phyloP scores from a whole-genome alignment of 495 filamentous ascomycete genomes.

The Penicillium soppii region DNA sequence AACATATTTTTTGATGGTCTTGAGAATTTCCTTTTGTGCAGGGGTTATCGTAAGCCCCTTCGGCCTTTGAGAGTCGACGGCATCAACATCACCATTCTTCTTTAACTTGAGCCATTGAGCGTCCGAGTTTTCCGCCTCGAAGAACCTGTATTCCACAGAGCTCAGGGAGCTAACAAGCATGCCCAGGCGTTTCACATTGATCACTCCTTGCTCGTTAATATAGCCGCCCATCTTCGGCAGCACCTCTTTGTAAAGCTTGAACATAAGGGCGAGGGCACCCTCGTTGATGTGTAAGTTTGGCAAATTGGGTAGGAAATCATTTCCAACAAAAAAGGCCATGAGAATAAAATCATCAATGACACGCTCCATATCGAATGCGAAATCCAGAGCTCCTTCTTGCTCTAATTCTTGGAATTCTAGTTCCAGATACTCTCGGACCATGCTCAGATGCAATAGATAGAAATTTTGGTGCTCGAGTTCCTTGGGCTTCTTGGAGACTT shows the following conservation, averaged over 20 bases:
- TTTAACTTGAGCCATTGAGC: slow-evolving; percentile 90
- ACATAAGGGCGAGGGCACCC: slow-evolving; percentile 93
- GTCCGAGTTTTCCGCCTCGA: slow-evolving; percentile 86
- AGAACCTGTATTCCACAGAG: slow-evolving; percentile 84
- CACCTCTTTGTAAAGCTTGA: slow-evolving; percentile 90
- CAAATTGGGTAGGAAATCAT: slow-evolving; percentile 97
- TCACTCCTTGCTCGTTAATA: slow-evolving; percentile 91
- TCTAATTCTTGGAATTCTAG: slow-evolving; percentile 95
- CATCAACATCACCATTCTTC: slow-evolving; percentile 33
- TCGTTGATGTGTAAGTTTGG: slow-evolving; percentile 98
- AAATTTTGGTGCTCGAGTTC: slow-evolving; percentile 99
- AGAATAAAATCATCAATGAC: slow-evolving; percentile 99
- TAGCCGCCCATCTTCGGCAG: slow-evolving; percentile 89
- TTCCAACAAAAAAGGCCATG: slow-evolving; percentile 99
- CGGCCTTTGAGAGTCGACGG: slow-evolving; percentile 57
- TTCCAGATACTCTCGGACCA: slow-evolving; percentile 95
- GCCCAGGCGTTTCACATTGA: slow-evolving; percentile 77
- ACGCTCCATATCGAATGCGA: slow-evolving; percentile 90
- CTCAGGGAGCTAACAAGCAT: slow-evolving; percentile 80
- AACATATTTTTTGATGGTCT: slow-evolving; percentile 77
- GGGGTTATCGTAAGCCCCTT: slow-evolving; percentile 70
- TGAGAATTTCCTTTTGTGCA: slow-evolving; percentile 77
- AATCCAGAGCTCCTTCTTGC: slow-evolving; percentile 67
- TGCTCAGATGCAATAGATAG: slow-evolving; percentile 94
- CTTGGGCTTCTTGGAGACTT: slow-evolving; percentile 81